Evolutionary conservation across 306 rosid genomes (phyloP), one percentile per base, ranked within the genome.

Genomic region (Alnus rubra): DNA sequence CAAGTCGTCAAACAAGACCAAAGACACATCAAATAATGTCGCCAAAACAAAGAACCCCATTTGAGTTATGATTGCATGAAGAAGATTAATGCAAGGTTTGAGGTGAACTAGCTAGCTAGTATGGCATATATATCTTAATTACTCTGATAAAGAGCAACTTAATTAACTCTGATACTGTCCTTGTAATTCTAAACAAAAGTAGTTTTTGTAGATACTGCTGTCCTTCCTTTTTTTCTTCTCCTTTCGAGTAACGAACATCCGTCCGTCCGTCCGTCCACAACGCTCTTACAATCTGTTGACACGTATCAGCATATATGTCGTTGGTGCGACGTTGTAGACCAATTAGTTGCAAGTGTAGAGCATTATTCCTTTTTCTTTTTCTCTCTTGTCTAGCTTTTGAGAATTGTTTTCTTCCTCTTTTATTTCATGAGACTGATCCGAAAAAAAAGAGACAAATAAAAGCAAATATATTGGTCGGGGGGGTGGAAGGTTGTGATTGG

Each of bases 1-100:
- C 89, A 90, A 87, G 86, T 86, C 86, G 69, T 87, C 89, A 80
- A 75, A 81, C 49, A 81, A 77, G 87, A 77, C 87, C 71, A 89
- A 89, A 82, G 96, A 88, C 30, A 55, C 73, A 28, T 76, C 91
- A 84, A 87, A 81, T 78, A 87, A 81, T 78, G 81, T 81, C 73
- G 75, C 83, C 19, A 28, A 74, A 72, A 13, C 80, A 83, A 90
- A 88, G 81, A 82, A 82, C 77, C 77, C 70, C 85, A 68, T 82
- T 74, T 78, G 86, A 86, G 12, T 55, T 78, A 81, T 89, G 62
- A 77, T 59, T 9, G 71, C 55, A 9, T 9, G 52, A 49, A 76
- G 77, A 76, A 68, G 64, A 39, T 73, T 70, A 23, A 23, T 23
- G 75, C 56, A 75, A 73, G 80, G 77, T 42, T 53, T 50, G 11